Percentiles rank a stretch among this genome's conserved stretches.
Conservation (phyloP, 306 rosid species). For the Myrica gale region DNA sequence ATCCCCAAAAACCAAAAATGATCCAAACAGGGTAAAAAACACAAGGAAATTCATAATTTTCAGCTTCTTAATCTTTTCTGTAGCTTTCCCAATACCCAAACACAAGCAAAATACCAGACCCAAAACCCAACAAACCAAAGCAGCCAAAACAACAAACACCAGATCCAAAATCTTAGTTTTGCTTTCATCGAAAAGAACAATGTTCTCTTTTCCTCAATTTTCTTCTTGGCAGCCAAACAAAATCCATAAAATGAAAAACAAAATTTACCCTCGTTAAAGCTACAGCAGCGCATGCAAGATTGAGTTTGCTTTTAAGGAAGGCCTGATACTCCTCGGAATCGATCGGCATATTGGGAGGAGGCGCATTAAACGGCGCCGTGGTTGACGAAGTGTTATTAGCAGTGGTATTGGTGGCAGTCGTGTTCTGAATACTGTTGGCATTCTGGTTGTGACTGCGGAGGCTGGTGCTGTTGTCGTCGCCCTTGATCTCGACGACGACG, state of each 20-base stretch:
- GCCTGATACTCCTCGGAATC: constrained; percentile 65
- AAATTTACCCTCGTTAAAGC: constrained; percentile 65
- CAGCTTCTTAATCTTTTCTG: neutral
- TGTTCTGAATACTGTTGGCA: neutral
- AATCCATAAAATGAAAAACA: neutral
- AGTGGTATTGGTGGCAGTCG: neutral
- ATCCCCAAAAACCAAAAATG: neutral
- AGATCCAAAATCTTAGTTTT: neutral
- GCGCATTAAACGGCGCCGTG: constrained; percentile 10
- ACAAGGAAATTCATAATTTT: neutral
- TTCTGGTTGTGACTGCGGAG: neutral
- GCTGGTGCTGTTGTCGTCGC: neutral
- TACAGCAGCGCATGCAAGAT: constrained; percentile 90
- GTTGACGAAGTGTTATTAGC: neutral
- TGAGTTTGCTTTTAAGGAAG: constrained; percentile 78
- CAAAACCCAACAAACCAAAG: neutral
- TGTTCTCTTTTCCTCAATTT: neutral
- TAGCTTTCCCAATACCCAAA: neutral
- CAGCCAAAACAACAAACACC: neutral
- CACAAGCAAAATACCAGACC: neutral
- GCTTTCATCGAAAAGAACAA: too few relatives aligned
- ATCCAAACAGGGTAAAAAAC: neutral
- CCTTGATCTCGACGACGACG: constrained; percentile 41
- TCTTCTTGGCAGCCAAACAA: neutral
- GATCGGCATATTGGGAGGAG: constrained; percentile 31